Evolutionary conservation across 192 early-diverging fungal genomes (phyloP).

Genomic region (Coemansia sp.): DNA sequence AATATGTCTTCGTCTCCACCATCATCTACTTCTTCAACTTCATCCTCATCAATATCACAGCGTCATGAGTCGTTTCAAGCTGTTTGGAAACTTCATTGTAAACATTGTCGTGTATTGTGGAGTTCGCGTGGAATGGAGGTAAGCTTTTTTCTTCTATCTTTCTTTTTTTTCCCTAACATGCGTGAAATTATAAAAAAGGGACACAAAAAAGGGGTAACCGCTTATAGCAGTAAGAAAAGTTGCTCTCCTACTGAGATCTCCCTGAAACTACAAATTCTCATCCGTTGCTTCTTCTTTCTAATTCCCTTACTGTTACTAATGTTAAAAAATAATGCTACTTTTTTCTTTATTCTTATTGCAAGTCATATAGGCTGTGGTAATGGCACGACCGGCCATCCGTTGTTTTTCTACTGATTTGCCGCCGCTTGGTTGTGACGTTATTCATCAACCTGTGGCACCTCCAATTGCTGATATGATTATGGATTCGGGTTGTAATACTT

Average conservation of each 20-base stretch:
- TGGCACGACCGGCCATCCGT: constrained; percentile 47
- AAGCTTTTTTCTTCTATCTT: neutral
- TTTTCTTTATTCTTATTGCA: neutral
- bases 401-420: constrained; percentile 51
- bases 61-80: constrained; percentile 46
- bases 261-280: too few relatives aligned
- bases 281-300: neutral
- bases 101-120: constrained; percentile 46
- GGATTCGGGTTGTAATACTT: constrained; percentile 34
- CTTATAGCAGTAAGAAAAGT: neutral
- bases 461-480: constrained; percentile 35
- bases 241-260: too few relatives aligned
- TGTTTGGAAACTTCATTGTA: constrained; percentile 50
- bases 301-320: neutral
- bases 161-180: neutral
- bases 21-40: constrained; percentile 5
- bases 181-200: too few relatives aligned
- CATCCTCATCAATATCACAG: constrained; percentile 8
- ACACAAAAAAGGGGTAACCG: neutral
- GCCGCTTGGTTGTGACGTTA: constrained; percentile 46
- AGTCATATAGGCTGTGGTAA: constrained; percentile 36
- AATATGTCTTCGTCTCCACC: neutral
- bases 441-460: constrained; percentile 41
- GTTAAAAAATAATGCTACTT: neutral
- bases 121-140: constrained; percentile 54